Percentiles rank a stretch among this genome's conserved stretches.
These are phyloP conservation scores for Russula vinacea DNA, from an alignment of 768 basidiomycete genomes.

Conservation along the genomic window DNA sequence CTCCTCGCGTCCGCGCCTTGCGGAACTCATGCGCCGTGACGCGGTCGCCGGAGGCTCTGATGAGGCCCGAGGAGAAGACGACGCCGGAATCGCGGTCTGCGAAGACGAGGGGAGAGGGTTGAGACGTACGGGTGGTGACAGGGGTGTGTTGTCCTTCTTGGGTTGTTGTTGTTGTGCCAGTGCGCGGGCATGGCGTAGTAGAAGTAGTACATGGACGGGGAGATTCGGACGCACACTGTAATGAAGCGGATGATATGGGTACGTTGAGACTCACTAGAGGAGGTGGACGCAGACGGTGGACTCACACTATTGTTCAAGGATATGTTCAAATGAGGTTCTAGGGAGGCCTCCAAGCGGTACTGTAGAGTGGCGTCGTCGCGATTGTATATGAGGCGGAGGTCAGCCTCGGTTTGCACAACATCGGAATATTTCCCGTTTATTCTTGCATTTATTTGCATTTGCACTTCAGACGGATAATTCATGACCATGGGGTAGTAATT, in stretches of 20 bases:
- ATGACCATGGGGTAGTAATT: neutral
- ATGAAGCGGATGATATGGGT: neutral
- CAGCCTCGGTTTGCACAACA: neutral
- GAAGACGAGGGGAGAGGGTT: too few relatives aligned
- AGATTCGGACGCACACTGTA: neutral
- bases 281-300: neutral
- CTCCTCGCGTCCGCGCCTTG: too few relatives aligned
- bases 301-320: conserved; percentile 1
- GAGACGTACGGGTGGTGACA: too few relatives aligned
- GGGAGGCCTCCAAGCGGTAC: neutral
- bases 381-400: neutral
- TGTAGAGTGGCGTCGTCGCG: neutral
- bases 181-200: neutral
- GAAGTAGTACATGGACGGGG: neutral
- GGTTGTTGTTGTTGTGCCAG: too few relatives aligned
- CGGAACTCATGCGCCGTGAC: neutral
- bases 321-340: neutral
- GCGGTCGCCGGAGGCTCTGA: conserved; percentile 8
- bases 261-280: neutral
- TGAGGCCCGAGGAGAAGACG: conserved; percentile 3
- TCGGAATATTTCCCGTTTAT: neutral
- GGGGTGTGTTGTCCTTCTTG: neutral
- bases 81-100: conserved; percentile 18
- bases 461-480: neutral
- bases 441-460: neutral